Percentiles rank a stretch among this genome's conserved stretches.
phyloP scores from a whole-genome alignment of 225 moss, liverwort and hornwort genomes.

The Thuidium tamariscinum region DNA sequence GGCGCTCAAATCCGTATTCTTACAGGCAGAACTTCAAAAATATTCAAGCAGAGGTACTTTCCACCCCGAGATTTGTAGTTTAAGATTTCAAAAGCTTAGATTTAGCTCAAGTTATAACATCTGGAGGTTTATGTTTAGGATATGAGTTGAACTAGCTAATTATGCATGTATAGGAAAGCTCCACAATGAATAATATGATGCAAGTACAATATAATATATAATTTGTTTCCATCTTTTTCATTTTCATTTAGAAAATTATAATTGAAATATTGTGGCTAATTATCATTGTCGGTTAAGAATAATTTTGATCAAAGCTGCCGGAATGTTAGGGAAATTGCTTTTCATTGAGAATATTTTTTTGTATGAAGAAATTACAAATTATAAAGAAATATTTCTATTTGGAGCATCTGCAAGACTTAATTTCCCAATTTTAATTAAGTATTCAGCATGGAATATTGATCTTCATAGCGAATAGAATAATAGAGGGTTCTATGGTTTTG shows the following conservation, averaged over 20 bases:
- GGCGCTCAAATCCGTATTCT: rapidly evolving
- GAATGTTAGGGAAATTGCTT: not conserved
- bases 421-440: not conserved
- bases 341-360: too few relatives aligned
- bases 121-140: too few relatives aligned
- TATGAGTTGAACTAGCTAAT: too few relatives aligned
- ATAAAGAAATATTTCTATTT: not conserved
- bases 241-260: not conserved
- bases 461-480: rapidly evolving
- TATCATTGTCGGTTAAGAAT: not conserved
- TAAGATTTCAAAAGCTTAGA: too few relatives aligned
- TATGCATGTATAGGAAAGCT: too few relatives aligned
- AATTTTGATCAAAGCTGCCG: not conserved
- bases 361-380: rapidly evolving
- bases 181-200: not conserved
- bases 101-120: too few relatives aligned
- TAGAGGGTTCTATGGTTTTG: not conserved
- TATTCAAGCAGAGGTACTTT: too few relatives aligned
- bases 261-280: rapidly evolving
- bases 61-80: too few relatives aligned
- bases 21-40: too few relatives aligned
- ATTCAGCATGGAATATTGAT: not conserved
- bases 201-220: not conserved
- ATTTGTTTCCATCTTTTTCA: not conserved
- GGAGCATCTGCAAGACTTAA: not conserved